Base-by-base conservation (phyloP, 140 eudicot species). In the Anethum foeniculum region DNA sequence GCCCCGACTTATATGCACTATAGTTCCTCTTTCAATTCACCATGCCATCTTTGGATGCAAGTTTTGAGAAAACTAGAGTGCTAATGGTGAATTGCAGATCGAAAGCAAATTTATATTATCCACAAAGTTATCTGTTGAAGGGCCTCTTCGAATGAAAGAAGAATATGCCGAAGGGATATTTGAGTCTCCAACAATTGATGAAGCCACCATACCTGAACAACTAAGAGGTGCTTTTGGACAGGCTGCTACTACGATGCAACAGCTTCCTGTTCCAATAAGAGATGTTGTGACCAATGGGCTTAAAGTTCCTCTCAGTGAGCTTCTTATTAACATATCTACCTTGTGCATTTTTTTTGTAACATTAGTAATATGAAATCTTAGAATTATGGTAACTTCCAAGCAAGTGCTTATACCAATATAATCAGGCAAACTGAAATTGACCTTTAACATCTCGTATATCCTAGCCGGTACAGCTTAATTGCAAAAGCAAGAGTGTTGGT, bases 91-190 rank as follows among this genome's bases (percentile, higher is more conserved):
- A 69, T 5, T 88, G 90, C 96, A 94, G 98, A 87, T 94, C 75
- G 94, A 92, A 84, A 89, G 85, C 89, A 92, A 84, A 49, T 79
- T 94, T 71, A 82, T 84, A 28, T 46, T 94, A 76, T 86, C 84
- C 74, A 86, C 94, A 82, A 89, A 88, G 88, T 84, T 94, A 85
- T 77, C 93, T 25, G 91, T 92, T 72, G 97, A 94, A 81, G 98
- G 97, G 51, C 98, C 98, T 47, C 96, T 92, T 67, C 80, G 98
- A 75, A 86, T 94, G 90, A 94, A 87, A 90, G 98, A 94, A 85
- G 98, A 92, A 85, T 94, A 90, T 38, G 80, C 84, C 23, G 97
- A 94, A 84, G 96, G 90, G 47, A 80, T 86, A 80, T 75, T 94
- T 56, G 96, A 89, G 84, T 78, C 93, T 71, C 98, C 97, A n/a